Evolutionary conservation across 176 grass and related monocot species (phyloP), one percentile per base, ranked within the genome.

Genomic region (Paspalum notatum): DNA sequence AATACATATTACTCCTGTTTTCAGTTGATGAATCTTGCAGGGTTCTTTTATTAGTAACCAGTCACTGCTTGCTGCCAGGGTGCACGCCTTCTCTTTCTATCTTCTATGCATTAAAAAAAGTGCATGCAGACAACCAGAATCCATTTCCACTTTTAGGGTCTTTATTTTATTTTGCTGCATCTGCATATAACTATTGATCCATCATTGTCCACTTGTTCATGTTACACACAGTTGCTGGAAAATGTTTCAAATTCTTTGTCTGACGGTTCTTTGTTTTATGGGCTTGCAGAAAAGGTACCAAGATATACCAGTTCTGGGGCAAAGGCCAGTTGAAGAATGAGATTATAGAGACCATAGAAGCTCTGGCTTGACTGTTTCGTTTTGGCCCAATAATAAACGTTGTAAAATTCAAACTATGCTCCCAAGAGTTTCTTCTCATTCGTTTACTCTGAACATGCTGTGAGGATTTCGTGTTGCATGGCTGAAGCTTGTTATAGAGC

Each of bases 231-330:
- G 10, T 45, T 24, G 22, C 32, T 63, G 57, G 9, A 80, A 41
- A 51, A 80, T 67, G 6, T 12, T 85, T 37, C 1, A 14, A 50
- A 49, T 84, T 1, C 37, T 32, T 32, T 45, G 26, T 18, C 17
- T 88, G 61, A 75, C 6, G 18, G 20, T 83, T 75, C 7, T 66
- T 68, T 69, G 9, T 62, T 61, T 21, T 67, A 57, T 72, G 64
- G 27, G 49, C 45, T 57, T 85, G 82, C 86, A 97, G 91, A 97
- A 97, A 74, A 85, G 91, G 74, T 97, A 93, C 1, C 84, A 97
- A 56, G 94, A 97, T 74, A 97, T 97, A 52, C 14, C 94, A 13
- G 91, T 91, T 43, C 47, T 97, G 64, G 94, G 94, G 51, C 94
- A 93, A 83, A 91, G 91, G 78, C 94, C 87, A 16, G 62, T 76